These are phyloP conservation scores for Maudiozyma pseudohumilis DNA, from an alignment of 805 yeast species.

Conservation along the genomic window DNA sequence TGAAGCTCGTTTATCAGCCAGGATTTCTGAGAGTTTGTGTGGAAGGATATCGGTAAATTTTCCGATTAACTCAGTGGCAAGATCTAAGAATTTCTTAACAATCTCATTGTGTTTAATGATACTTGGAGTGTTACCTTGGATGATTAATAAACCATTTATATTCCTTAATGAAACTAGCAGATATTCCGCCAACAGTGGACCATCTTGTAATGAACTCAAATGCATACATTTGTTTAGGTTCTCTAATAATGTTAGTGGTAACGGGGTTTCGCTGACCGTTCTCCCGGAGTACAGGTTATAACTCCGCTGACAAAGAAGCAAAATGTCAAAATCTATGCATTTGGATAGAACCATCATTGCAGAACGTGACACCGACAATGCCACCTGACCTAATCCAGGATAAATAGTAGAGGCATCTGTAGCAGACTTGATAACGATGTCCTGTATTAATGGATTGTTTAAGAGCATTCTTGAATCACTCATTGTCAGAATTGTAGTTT, in stretches of 20 bases:
- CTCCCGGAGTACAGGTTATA: conserved; percentile 28
- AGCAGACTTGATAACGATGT: conserved; percentile 26
- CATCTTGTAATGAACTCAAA: conserved; percentile 23
- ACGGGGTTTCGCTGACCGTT: conserved; percentile 20
- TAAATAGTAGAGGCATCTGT: conserved; percentile 24
- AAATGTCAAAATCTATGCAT: conserved; percentile 39
- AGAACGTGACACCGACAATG: conserved; percentile 26
- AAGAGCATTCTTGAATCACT: conserved; percentile 41
- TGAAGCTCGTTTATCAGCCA: conserved; percentile 36
- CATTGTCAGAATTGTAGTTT: conserved; percentile 33
- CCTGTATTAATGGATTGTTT: conserved; percentile 31
- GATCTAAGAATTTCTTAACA: conserved; percentile 21
- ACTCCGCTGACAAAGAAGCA: conserved; percentile 34
- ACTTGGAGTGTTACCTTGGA: conserved; percentile 14
- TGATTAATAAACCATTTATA: conserved; percentile 25
- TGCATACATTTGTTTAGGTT: conserved; percentile 19
- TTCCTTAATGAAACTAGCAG: conserved; percentile 24
- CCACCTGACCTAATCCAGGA: conserved; percentile 23
- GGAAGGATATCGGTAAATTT: conserved; percentile 34
- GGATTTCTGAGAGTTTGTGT: conserved; percentile 30
- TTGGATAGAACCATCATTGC: conserved; percentile 33
- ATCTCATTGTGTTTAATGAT: conserved; percentile 21
- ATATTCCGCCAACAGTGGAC: conserved; percentile 25
- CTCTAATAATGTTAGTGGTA: conserved; percentile 28
- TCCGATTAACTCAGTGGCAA: conserved; percentile 30